phyloP scores from a whole-genome alignment of 2,329 filamentous ascomycete genomes.

The Fusarium paranaense region DNA sequence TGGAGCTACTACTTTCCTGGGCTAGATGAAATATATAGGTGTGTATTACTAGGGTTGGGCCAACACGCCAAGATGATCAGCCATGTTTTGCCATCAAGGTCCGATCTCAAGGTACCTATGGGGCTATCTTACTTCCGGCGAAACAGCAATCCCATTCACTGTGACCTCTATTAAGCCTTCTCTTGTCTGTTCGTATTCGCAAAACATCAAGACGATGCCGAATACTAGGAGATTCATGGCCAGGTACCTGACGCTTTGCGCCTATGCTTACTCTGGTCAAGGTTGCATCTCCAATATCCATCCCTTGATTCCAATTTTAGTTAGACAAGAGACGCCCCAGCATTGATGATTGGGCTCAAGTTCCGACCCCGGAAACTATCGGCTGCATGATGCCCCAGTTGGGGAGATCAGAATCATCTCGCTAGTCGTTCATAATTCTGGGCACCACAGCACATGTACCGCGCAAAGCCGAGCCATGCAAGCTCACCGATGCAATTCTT shows the following conservation, averaged over 20 bases:
- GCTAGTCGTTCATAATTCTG: neutral
- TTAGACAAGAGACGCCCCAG: neutral
- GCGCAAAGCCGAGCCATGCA: slow-evolving; percentile 21
- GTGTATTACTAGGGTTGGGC: neutral
- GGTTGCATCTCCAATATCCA: neutral
- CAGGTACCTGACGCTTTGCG: neutral
- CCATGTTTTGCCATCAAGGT: neutral
- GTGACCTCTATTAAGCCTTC: neutral
- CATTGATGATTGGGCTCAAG: neutral
- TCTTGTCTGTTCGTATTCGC: neutral
- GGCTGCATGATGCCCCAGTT: neutral
- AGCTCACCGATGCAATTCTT: neutral
- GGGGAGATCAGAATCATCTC: neutral
- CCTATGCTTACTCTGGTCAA: neutral
- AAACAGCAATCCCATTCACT: neutral
- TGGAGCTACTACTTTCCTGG: neutral
- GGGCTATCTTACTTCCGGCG: neutral
- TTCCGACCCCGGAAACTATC: slow-evolving; percentile 9
- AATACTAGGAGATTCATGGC: neutral
- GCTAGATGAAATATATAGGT: neutral
- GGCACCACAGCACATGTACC: neutral
- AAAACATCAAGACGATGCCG: neutral
- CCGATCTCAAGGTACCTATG: neutral
- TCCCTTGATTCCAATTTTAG: neutral
- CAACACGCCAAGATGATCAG: neutral